Evolutionary conservation across 768 basidiomycete genomes (phyloP).

Genomic region (Lentinula boryana): DNA sequence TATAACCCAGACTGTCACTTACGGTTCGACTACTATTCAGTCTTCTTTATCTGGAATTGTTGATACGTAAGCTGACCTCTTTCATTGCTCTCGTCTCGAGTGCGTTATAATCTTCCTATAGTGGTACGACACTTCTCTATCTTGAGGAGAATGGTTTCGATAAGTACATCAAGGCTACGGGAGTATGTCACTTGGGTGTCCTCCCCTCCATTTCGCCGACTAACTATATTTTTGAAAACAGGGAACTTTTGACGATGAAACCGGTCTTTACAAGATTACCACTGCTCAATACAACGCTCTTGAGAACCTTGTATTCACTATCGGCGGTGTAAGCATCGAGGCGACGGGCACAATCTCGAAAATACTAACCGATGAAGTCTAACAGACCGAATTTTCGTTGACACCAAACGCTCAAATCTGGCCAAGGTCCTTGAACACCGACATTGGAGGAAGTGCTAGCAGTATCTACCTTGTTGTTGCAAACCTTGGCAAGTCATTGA

Average conservation of each 20-base stretch:
- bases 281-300: constrained; percentile 42
- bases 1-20: constrained; percentile 49
- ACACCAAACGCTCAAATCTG: constrained; percentile 36
- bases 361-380: neutral
- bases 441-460: constrained; percentile 24
- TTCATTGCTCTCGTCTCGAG: neutral
- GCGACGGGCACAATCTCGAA: neutral
- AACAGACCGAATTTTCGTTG: constrained; percentile 26
- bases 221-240: neutral
- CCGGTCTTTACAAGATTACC: constrained; percentile 50
- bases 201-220: neutral
- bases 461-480: constrained; percentile 29
- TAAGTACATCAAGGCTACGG: constrained; percentile 38
- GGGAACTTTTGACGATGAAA: constrained; percentile 28
- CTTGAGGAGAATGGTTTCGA: constrained; percentile 40
- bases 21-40: constrained; percentile 42
- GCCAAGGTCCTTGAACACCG: constrained; percentile 27
- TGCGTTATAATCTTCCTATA: constrained; percentile 3
- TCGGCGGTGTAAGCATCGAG: constrained; percentile 31
- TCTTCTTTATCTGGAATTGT: constrained; percentile 48
- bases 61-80: constrained; percentile 38
- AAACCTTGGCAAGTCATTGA: constrained; percentile 27
- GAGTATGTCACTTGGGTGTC: constrained; percentile 11
- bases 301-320: constrained; percentile 51
- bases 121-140: constrained; percentile 45